These are phyloP conservation scores for Trifolium fragiferum DNA, from an alignment of 306 rosid species.

Conservation along the genomic window DNA sequence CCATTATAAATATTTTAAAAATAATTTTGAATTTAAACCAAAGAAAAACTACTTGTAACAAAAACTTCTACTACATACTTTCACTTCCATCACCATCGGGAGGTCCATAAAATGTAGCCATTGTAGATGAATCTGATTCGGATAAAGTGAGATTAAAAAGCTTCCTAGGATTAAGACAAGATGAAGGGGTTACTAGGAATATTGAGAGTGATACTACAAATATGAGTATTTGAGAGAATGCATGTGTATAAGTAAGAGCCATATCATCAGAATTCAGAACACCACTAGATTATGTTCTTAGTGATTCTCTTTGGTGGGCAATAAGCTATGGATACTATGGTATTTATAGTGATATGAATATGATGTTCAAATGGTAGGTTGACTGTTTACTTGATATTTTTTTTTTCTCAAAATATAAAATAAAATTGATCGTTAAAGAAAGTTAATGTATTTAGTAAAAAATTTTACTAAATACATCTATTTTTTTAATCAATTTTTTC, in stretches of 20 bases:
- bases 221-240: not conserved
- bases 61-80: conserved; percentile 38
- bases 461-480: no score
- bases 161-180: conserved; percentile 52
- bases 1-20: not conserved
- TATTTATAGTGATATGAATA: no score
- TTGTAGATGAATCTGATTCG: conserved; percentile 45
- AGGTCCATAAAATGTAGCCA: conserved; percentile 73
- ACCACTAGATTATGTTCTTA: not conserved
- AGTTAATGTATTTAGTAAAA: no score
- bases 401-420: no score
- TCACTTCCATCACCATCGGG: conserved; percentile 67
- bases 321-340: not conserved
- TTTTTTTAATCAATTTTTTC: no score
- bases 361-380: no score
- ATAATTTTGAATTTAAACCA: not conserved
- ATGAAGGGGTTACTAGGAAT: conserved; percentile 47
- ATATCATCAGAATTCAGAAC: conserved; percentile 22
- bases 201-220: conserved; percentile 27
- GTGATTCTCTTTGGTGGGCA: not conserved
- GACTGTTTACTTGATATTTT: no score
- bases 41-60: not conserved
- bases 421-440: no score
- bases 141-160: conserved; percentile 45
- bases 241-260: conserved; percentile 34